phyloP scores from a whole-genome alignment of 768 basidiomycete genomes.

The Lentinula detonsa region DNA sequence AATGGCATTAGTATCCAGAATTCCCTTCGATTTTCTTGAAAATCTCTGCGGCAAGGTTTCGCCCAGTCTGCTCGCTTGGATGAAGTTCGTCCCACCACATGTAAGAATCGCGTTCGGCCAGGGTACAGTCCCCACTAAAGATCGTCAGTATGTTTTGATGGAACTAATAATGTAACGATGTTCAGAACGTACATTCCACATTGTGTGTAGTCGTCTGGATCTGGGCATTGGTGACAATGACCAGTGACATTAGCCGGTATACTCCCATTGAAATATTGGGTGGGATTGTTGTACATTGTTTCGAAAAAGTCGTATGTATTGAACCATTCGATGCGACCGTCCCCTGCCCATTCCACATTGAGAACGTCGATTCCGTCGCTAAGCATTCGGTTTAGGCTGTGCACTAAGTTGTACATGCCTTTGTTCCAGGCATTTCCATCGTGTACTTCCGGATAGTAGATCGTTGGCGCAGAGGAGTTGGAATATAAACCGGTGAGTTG shows the following conservation, averaged over 20 bases:
- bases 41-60: neutral
- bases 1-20: neutral
- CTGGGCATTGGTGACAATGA: constrained; percentile 18
- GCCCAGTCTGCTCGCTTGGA: constrained; percentile 6
- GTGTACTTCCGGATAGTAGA: constrained; percentile 14
- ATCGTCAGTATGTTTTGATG: neutral
- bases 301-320: constrained; percentile 16
- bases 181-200: constrained; percentile 7
- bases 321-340: constrained; percentile 12
- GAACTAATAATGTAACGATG: neutral
- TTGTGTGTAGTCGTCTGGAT: constrained; percentile 5
- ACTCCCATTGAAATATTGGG: constrained; percentile 16
- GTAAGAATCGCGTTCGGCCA: constrained; percentile 14
- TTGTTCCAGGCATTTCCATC: constrained; percentile 17
- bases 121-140: constrained; percentile 14
- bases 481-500: constrained; percentile 14
- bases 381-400: constrained; percentile 14
- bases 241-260: constrained; percentile 16
- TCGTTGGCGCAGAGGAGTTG: constrained; percentile 12
- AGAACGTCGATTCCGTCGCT: constrained; percentile 11
- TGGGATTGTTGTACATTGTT: constrained; percentile 16
- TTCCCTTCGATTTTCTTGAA: constrained; percentile 1
- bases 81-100: constrained; percentile 16
- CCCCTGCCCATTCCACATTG: constrained; percentile 11
- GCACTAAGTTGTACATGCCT: constrained; percentile 16